These are phyloP conservation scores for Mrakia frigida DNA, from an alignment of 768 basidiomycete genomes.

Conservation along the genomic window DNA sequence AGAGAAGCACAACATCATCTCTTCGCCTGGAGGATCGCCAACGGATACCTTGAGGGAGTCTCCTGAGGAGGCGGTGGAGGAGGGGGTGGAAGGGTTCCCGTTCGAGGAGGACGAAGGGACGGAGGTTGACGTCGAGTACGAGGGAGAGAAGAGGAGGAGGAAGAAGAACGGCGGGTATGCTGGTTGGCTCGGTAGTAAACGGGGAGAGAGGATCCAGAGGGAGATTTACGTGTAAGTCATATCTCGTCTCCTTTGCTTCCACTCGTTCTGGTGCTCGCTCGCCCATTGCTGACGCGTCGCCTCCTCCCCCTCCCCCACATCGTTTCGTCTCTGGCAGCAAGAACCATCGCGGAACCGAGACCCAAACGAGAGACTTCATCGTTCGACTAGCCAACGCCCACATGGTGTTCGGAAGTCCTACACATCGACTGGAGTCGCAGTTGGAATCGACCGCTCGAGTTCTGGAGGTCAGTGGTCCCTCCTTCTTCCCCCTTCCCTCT, in stretches of 20 bases:
- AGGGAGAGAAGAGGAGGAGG: constrained; percentile 1
- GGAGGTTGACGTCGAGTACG: constrained; percentile 25
- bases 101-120: constrained; percentile 4
- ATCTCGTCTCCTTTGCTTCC: neutral
- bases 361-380: constrained; percentile 28
- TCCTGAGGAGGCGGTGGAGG: constrained; percentile 9
- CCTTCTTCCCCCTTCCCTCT: no score
- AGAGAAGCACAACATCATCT: constrained; percentile 6
- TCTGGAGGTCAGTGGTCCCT: constrained; percentile 4
- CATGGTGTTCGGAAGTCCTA: constrained; percentile 31
- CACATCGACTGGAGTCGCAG: constrained; percentile 27
- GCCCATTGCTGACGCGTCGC: neutral
- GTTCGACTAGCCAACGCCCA: constrained; percentile 32
- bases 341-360: constrained; percentile 11
- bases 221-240: constrained; percentile 31
- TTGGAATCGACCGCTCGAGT: constrained; percentile 29
- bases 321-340: no score
- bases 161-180: constrained; percentile 7
- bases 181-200: constrained; percentile 30
- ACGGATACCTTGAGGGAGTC: neutral
- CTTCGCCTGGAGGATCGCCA: neutral
- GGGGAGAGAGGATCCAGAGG: constrained; percentile 30
- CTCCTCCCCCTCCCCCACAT: neutral
- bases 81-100: neutral
- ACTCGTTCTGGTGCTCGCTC: neutral